Percentiles rank a stretch among this genome's conserved stretches.
phyloP scores from a whole-genome alignment of 116 monocot species.

The Posidonia oceanica region DNA sequence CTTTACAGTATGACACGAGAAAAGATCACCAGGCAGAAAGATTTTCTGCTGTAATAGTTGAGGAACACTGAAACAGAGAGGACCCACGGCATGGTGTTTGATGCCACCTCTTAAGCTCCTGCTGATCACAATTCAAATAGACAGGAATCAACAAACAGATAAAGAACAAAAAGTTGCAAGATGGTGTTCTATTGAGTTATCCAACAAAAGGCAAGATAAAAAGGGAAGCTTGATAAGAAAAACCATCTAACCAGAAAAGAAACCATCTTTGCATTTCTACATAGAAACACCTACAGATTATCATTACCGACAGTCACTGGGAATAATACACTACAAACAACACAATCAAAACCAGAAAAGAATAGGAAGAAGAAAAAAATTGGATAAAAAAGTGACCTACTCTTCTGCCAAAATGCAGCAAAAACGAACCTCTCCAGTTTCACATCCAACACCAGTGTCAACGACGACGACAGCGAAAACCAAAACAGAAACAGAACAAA shows the following conservation, averaged over 20 bases:
- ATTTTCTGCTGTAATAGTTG: constrained; percentile 1
- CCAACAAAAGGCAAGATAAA: too few species aligned
- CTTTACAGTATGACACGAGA: constrained; percentile 1
- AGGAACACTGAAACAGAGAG: background rate
- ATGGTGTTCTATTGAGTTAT: too few species aligned
- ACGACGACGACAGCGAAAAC: background rate
- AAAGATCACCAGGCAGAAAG: background rate
- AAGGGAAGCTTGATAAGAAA: too few species aligned
- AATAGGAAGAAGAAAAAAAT: background rate
- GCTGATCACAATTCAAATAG: background rate
- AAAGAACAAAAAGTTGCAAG: background rate
- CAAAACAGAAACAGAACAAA: background rate
- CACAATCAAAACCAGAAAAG: background rate
- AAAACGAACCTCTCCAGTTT: background rate
- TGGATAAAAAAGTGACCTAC: background rate
- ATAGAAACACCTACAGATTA: too few species aligned
- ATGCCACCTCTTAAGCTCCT: background rate
- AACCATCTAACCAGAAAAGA: too few species aligned
- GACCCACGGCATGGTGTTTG: background rate
- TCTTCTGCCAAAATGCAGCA: background rate
- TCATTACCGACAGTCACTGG: background rate
- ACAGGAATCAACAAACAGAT: background rate
- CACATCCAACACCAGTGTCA: background rate
- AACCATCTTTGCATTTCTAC: too few species aligned
- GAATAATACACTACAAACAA: background rate